phyloP scores from a whole-genome alignment of 441 rosid species.

The Erysimum cheiri region DNA sequence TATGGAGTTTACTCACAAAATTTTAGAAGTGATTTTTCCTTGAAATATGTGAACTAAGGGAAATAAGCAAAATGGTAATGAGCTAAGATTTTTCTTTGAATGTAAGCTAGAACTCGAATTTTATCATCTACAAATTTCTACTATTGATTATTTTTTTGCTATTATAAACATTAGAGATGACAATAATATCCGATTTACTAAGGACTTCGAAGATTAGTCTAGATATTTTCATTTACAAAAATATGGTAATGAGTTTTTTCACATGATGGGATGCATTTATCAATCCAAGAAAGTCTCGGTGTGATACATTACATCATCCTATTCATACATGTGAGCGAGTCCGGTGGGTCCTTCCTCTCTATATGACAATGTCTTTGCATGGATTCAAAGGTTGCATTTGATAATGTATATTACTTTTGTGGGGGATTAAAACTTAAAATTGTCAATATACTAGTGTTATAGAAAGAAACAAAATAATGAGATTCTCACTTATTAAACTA shows the following conservation, averaged over 20 bases:
- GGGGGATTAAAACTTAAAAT: not conserved
- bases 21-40: not conserved
- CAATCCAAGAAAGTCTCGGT: slow-evolving; percentile 15
- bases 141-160: not conserved
- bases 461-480: slow-evolving; percentile 18
- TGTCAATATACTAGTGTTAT: slow-evolving; percentile 8
- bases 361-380: slow-evolving; percentile 35
- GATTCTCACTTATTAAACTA: slow-evolving; percentile 29
- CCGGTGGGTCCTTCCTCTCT: slow-evolving; percentile 18
- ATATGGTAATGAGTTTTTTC: not conserved
- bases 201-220: not conserved
- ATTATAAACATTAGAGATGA: not conserved
- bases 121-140: not conserved
- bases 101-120: not conserved
- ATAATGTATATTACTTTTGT: not conserved
- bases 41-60: not conserved
- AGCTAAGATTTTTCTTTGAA: not conserved
- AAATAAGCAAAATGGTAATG: not conserved
- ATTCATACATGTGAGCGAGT: slow-evolving; percentile 16
- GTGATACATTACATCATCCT: slow-evolving; percentile 10
- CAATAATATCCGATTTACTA: not conserved
- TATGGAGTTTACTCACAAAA: not conserved
- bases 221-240: not conserved
- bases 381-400: slow-evolving; percentile 31
- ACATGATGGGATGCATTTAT: slow-evolving; percentile 14